A percentile compares a stretch with the other conserved stretches of the same genome.
phyloP scores from a whole-genome alignment of 1,139 yeast species.

The Nakaseomyces kungkrabaensis region DNA sequence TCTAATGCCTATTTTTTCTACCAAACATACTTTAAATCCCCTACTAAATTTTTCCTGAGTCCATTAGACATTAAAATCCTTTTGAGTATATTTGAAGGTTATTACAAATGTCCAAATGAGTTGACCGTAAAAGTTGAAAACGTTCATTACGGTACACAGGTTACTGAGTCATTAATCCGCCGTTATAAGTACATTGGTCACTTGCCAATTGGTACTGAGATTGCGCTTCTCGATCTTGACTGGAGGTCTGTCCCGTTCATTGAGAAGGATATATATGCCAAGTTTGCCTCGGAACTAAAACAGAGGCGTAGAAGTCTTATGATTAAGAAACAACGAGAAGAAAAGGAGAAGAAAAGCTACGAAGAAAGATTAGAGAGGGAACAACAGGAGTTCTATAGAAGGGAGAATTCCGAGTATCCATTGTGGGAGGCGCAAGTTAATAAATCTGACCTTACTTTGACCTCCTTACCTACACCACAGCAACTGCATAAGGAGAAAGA shows the following conservation, averaged over 20 bases:
- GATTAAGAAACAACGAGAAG: conserved; percentile 54
- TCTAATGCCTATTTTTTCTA: conserved; percentile 46
- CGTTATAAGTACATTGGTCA: conserved; percentile 70
- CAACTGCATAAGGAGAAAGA: not conserved
- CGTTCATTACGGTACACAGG: conserved; percentile 50
- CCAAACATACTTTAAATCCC: conserved; percentile 64
- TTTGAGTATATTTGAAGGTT: conserved; percentile 51
- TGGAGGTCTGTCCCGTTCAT: conserved; percentile 48
- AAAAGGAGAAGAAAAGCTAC: conserved; percentile 50
- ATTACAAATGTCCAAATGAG: conserved; percentile 56
- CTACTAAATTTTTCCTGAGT: conserved; percentile 54
- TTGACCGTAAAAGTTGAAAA: conserved; percentile 59
- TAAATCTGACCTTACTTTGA: conserved; percentile 6
- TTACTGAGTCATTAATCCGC: conserved; percentile 42
- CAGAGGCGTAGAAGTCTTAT: conserved; percentile 48
- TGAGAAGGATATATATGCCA: conserved; percentile 42
- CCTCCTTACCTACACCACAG: conserved; percentile 10
- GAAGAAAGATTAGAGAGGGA: conserved; percentile 52
- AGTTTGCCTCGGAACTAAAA: conserved; percentile 49
- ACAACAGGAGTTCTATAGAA: conserved; percentile 45
- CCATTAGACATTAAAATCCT: conserved; percentile 72
- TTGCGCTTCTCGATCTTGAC: conserved; percentile 78
- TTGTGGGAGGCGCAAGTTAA: not conserved
- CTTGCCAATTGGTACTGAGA: conserved; percentile 73
- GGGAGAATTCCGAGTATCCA: conserved; percentile 38